A percentile compares a stretch with the other conserved stretches of the same genome.
Evolutionary conservation across 1,139 yeast genomes (phyloP).

Genomic region (Candida pseudoviswanathii): DNA sequence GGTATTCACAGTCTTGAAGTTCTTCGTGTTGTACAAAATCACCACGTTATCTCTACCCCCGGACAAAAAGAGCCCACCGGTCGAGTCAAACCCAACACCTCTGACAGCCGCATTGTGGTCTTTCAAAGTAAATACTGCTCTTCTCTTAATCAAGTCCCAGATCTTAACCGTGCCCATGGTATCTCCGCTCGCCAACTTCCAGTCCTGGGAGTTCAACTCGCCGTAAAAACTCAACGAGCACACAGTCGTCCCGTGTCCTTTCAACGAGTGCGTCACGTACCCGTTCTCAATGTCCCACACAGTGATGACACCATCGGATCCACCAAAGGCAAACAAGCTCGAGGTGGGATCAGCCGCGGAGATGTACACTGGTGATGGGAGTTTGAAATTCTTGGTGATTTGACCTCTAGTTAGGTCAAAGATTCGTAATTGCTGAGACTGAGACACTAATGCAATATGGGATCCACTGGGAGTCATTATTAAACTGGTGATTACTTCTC

Average conservation of each 20-base stretch:
- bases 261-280: constrained; percentile 82
- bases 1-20: constrained; percentile 61
- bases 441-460: constrained; percentile 72
- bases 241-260: constrained; percentile 94
- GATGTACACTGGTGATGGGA: constrained; percentile 81
- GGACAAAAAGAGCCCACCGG: constrained; percentile 61
- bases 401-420: constrained; percentile 50
- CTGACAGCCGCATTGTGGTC: constrained; percentile 89
- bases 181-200: constrained; percentile 87
- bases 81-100: constrained; percentile 67
- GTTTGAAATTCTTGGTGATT: constrained; percentile 55
- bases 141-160: constrained; percentile 89
- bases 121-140: constrained; percentile 58
- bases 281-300: constrained; percentile 94
- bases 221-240: constrained; percentile 79
- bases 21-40: constrained; percentile 59
- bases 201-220: constrained; percentile 63
- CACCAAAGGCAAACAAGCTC: constrained; percentile 88
- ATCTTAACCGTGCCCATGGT: constrained; percentile 83
- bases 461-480: constrained; percentile 76
- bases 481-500: constrained; percentile 76
- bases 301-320: constrained; percentile 89
- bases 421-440: constrained; percentile 79
- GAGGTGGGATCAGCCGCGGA: constrained; percentile 79
- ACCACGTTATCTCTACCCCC: constrained; percentile 91